phyloP scores from a whole-genome alignment of 257 asterid species.

The Phtheirospermum japonicum region DNA sequence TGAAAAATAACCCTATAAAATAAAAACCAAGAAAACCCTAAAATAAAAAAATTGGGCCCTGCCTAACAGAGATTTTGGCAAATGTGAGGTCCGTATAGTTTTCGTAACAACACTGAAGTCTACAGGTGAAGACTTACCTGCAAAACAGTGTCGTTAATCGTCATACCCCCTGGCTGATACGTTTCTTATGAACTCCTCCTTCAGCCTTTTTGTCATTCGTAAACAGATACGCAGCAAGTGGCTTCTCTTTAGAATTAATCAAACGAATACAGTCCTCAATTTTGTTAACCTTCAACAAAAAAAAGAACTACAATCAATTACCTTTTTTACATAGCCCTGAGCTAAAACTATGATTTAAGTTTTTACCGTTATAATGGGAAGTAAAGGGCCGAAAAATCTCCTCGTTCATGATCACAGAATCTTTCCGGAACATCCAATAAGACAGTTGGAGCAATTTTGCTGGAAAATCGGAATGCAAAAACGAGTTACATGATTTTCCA shows the following conservation, averaged over 20 bases:
- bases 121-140: slow-evolving; percentile 48
- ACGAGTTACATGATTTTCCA: not conserved
- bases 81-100: too few relatives aligned
- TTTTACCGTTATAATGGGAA: slow-evolving; percentile 77
- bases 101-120: not conserved
- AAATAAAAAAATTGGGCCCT: too few relatives aligned
- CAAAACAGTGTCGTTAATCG: slow-evolving; percentile 58
- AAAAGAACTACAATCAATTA: slow-evolving; percentile 18
- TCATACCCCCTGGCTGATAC: slow-evolving; percentile 77
- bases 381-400: slow-evolving; percentile 95
- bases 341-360: not conserved
- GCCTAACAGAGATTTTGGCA: too few relatives aligned
- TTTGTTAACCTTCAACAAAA: slow-evolving; percentile 47
- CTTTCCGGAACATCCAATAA: slow-evolving; percentile 68
- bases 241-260: slow-evolving; percentile 66
- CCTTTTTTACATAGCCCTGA: not conserved
- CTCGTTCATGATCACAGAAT: slow-evolving; percentile 71
- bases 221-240: slow-evolving; percentile 90
- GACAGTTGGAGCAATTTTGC: slow-evolving; percentile 79
- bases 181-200: slow-evolving; percentile 47
- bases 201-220: slow-evolving; percentile 62
- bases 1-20: too few relatives aligned
- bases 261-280: slow-evolving; percentile 53
- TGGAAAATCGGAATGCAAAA: slow-evolving; percentile 28
- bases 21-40: too few relatives aligned